Conservation (phyloP, 2,329 filamentous ascomycete species). For the Fusarium sp. region DNA sequence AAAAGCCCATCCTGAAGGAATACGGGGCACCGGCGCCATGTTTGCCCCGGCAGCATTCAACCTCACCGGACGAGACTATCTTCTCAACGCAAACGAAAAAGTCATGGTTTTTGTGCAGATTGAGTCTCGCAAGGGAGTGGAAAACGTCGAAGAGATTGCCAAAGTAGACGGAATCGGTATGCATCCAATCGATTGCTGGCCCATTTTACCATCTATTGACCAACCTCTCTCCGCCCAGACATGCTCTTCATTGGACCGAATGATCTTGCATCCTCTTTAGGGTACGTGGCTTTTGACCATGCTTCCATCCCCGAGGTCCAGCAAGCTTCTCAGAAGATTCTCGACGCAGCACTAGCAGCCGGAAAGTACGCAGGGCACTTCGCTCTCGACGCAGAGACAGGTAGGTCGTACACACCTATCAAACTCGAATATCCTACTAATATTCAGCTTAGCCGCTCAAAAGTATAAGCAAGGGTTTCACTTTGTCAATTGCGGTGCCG, state of each 20-base stretch:
- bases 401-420: not conserved
- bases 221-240: not conserved
- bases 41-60: constrained; percentile 1
- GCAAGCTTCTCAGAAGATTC: not conserved
- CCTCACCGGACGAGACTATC: not conserved
- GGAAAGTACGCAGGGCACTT: constrained; percentile 9
- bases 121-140: not conserved
- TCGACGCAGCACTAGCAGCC: not conserved
- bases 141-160: not conserved
- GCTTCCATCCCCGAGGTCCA: constrained; percentile 2
- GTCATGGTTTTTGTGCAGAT: not conserved
- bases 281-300: not conserved
- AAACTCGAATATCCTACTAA: not conserved
- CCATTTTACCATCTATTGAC: not conserved
- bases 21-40: constrained; percentile 1
- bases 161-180: not conserved
- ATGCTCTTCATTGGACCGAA: constrained; percentile 28
- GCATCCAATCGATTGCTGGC: not conserved
- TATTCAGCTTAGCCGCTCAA: not conserved
- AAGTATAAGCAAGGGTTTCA: constrained; percentile 3
- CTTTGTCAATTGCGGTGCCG: constrained; percentile 3
- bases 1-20: not conserved
- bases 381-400: not conserved
- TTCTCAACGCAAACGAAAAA: not conserved
- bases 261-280: constrained; percentile 20